Evolutionary conservation across 108 stramenopile genomes (phyloP), one percentile per base, ranked within the genome.

Genomic region (Seminavis robusta): DNA sequence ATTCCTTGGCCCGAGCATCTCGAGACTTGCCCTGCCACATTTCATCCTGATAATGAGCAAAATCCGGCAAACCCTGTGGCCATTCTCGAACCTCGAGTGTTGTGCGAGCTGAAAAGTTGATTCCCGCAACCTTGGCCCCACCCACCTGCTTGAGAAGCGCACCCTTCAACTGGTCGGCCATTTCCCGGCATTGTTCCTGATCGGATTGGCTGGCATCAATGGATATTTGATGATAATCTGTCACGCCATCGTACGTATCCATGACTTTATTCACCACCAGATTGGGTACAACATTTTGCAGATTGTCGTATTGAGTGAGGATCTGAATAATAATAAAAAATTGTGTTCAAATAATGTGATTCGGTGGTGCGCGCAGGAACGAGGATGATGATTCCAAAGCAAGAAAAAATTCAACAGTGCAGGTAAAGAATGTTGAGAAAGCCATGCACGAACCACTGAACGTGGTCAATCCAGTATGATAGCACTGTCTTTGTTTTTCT

Each of bases 121-220:
- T 88, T 4, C 90, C 90, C 26, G 82, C 84, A 17, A 94, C 86
- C 68, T 94, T 94, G 43, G 92, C 92, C 3, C 85, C 88, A 11
- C 92, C 92, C 4, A 94, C 86, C 66, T 94, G 92, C 49, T 58
- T 68, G 11, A 94, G 56, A 15, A 80, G 40, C 0, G 87, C 79
- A 36, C 92, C 92, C 41, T 86, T 86, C 78, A 83, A 77, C 37
- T 74, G 56, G 13, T 56, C 52, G 10, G 81, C 65, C 8, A 83
- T 37, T 48, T 67, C 45, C 43, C 62, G 30, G 55, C 90, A 91
- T 55, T 80, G 80, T 19, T 77, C 71, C 38, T 73, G 68, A 37
- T 69, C 71, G 31, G 50, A 33, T 17, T 40, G 45, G 15, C 56
- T 57, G 3, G 48, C 47, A 17, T 63, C 64, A 23, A 51, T 37